Base-by-base conservation (phyloP, 2,329 filamentous ascomycete species). In the Gaeumannomyces tritici region DNA sequence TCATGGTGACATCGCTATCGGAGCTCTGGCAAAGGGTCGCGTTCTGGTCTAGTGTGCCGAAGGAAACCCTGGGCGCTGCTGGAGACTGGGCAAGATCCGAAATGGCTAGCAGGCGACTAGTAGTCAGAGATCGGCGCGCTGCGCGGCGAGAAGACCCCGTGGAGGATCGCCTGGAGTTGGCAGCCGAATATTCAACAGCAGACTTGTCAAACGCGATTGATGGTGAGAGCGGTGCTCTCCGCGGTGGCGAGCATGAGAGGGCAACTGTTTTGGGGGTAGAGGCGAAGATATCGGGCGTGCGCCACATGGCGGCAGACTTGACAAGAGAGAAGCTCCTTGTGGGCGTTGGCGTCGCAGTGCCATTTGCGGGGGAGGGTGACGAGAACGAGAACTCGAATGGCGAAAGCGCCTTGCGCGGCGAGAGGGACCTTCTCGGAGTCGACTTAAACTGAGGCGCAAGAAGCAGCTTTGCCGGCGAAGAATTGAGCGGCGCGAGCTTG, bases 101-200 rank as follows among this genome's bases (percentile, higher is more conserved):
- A 21, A 60, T 60, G 26, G 59, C 59, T 21, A 60, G 33, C n/a
- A 60, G 59, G 8, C 59, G 59, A 60, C 15, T 60, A 11, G 33
- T 29, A 12, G 59, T 54, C 1, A 60, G 59, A 6, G 59, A 60
- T 15, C 42, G 59, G 47, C 59, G 59, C 31, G 35, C 29, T 26
- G 42, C 59, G 2, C 42, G 59, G 18, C 31, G 18, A n/a, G 21
- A 51, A n/a, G 18, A 21, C n/a, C 42, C 42, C 33, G 33, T 60
- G n/a, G 59, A 60, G 12, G 9, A 54, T 12, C 31, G 35, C 13
- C 27, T 47, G 9, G 59, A 31, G 4, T 60, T 51, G 26, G 27
- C 21, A 29, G 18, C 21, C 12, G 59, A 15, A 42, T 12, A 42
- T 8, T 60, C 59, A 18, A 60, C 47, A 12, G 42, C 29, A 26